Evolutionary conservation across 257 asterid species (phyloP).

Genomic region (Solanum commersonii): DNA sequence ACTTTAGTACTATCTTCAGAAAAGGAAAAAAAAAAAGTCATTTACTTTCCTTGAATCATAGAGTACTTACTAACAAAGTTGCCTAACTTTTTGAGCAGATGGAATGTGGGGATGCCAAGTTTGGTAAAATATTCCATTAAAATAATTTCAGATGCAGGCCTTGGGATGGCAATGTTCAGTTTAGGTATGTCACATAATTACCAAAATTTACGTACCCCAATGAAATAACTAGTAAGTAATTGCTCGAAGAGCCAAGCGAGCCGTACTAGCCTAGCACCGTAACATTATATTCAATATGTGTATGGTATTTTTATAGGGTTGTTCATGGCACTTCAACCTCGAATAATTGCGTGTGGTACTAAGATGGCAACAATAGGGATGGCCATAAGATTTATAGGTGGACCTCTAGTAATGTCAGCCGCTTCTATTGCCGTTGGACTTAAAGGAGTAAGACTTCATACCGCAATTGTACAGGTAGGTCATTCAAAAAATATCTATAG

Average conservation of each 20-base stretch:
- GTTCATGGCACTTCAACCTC: constrained; percentile 74
- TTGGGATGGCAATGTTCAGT: constrained; percentile 78
- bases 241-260: not conserved
- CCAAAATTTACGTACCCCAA: not conserved
- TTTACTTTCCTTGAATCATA: not conserved
- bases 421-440: constrained; percentile 56
- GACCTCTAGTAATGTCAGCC: constrained; percentile 54
- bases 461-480: constrained; percentile 62
- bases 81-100: constrained; percentile 23
- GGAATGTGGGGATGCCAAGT: constrained; percentile 75
- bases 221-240: not conserved
- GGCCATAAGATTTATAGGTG: constrained; percentile 48
- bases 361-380: constrained; percentile 50
- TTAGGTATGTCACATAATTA: constrained; percentile 24
- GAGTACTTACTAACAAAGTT: not conserved
- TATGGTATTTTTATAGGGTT: constrained; percentile 17
- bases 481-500: too few relatives aligned
- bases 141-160: constrained; percentile 68
- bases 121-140: constrained; percentile 57
- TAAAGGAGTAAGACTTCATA: constrained; percentile 31
- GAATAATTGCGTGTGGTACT: constrained; percentile 54
- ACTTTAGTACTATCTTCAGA: not conserved
- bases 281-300: too few relatives aligned
- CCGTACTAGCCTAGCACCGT: not conserved
- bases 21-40: not conserved